These are phyloP conservation scores for Sordariomycetes sp. DNA, from an alignment of 2,329 filamentous ascomycete genomes.

Conservation along the genomic window DNA sequence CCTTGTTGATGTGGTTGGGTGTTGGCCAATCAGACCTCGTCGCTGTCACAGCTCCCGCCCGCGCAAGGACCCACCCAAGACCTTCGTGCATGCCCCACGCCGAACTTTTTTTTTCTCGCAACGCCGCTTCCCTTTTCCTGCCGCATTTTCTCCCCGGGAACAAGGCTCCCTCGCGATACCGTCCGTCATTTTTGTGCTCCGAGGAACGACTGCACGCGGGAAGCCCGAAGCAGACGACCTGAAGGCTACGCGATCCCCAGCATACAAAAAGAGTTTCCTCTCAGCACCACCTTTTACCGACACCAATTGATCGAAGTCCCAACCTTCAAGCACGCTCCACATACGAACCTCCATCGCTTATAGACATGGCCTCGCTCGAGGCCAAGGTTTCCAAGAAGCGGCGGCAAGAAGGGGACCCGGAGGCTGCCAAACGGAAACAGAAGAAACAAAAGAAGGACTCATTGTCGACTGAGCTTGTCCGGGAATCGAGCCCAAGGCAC, in stretches of 20 bases:
- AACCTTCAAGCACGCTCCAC: not conserved
- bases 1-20: not conserved
- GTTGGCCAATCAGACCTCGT: not conserved
- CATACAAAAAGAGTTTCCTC: not conserved
- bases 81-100: conserved; percentile 4
- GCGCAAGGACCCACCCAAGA: not conserved
- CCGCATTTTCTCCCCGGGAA: not conserved
- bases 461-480: not conserved
- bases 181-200: not conserved
- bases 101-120: conserved; percentile 2
- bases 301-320: not conserved
- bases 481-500: not conserved
- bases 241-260: not conserved
- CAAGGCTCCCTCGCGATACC: not conserved
- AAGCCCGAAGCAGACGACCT: not conserved
- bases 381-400: conserved; percentile 3
- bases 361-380: conserved; percentile 1
- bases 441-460: conserved; percentile 4
- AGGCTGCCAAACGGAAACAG: conserved; percentile 1
- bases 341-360: not conserved
- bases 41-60: not conserved
- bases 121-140: not conserved
- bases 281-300: not conserved
- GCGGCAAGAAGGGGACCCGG: conserved; percentile 1
- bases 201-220: not conserved